Percentiles rank a stretch among this genome's conserved stretches.
These are phyloP conservation scores for Luzula sylvatica DNA, from an alignment of 176 grass and related monocot genomes.

Conservation along the genomic window DNA sequence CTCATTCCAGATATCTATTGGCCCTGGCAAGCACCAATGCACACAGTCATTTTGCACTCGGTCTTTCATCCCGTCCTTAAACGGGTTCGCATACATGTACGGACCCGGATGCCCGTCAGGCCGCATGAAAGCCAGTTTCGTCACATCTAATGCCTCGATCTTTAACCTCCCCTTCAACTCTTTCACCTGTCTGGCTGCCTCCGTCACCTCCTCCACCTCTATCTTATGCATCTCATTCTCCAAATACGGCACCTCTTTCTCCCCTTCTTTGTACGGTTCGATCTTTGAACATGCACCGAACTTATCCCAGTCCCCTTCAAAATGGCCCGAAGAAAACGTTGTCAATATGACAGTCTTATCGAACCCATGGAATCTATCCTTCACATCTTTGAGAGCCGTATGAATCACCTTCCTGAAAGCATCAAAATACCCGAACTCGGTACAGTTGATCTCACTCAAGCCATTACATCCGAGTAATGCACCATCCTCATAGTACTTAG, in stretches of 20 bases:
- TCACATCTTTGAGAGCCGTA: constrained; percentile 34
- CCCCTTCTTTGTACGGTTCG: constrained; percentile 16
- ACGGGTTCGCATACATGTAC: constrained; percentile 33
- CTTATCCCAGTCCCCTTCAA: constrained; percentile 67
- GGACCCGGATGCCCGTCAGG: constrained; percentile 57
- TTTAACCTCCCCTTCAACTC: background rate
- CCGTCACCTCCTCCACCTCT: constrained; percentile 43
- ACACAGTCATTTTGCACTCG: constrained; percentile 1
- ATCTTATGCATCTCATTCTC: constrained; percentile 29
- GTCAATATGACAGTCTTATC: constrained; percentile 26
- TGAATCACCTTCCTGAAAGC: constrained; percentile 31
- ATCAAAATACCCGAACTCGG: constrained; percentile 31
- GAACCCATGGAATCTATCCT: background rate
- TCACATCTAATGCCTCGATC: constrained; percentile 33
- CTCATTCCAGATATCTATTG: constrained; percentile 60
- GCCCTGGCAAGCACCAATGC: constrained; percentile 9
- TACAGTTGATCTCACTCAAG: constrained; percentile 28
- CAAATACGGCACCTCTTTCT: constrained; percentile 18
- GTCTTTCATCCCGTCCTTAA: background rate
- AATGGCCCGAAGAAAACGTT: constrained; percentile 59
- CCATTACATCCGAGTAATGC: constrained; percentile 37
- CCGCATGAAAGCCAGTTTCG: constrained; percentile 39
- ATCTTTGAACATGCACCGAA: constrained; percentile 46
- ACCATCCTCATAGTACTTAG: constrained; percentile 31
- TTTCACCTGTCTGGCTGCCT: constrained; percentile 14